Evolutionary conservation across 495 filamentous ascomycete species (phyloP), one percentile per base, ranked within the genome.

Genomic region (Neohortaea acidophila): DNA sequence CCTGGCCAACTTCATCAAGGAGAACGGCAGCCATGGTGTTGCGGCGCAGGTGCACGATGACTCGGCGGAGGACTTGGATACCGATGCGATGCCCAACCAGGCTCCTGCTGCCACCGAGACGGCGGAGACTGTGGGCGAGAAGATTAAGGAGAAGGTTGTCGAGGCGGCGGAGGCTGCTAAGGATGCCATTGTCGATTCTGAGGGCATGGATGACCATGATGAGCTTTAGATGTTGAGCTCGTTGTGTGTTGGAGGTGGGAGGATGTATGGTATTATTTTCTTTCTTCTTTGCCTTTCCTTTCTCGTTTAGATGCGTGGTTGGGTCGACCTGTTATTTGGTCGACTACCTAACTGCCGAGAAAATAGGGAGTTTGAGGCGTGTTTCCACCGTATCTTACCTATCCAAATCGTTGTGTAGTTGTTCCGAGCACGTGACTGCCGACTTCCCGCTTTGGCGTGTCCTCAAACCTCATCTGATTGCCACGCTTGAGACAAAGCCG

Each of bases 1-100:
- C 51, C 75, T 99, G 31, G 83, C 83, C 52, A 70, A 77, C 49
- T 99, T 99, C 66, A 72, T 99, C 58, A 77, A 81, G 64, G 82
- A 92, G 63, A 92, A 93, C 61, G 89, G 89, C 58, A 84, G 83
- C 59, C 74, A 91, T 66, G 79, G 66, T 21, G 56, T 65, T 32
- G 70, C 72, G 15, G 53, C 52, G 31, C 58, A 56, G 13, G 61
- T 68, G 34, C 66, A 18, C 5, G 53, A 62, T 14, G 55, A 61
- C 23, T 51, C 30, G 14, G 59, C 48, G 36, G 54, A 55, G 23
- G 73, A 70, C 47, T 60, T 65, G 37, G 58, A 62, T 42, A 57
- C 57, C 17, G 25, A 49, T 3, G 43, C 43, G 12, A 58, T 66
- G 45, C 59, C 60, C 17, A 47, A 60, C 39, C 59, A 63, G 44